phyloP scores from a whole-genome alignment of 768 basidiomycete species.

The Tylopilus subfusipes region DNA sequence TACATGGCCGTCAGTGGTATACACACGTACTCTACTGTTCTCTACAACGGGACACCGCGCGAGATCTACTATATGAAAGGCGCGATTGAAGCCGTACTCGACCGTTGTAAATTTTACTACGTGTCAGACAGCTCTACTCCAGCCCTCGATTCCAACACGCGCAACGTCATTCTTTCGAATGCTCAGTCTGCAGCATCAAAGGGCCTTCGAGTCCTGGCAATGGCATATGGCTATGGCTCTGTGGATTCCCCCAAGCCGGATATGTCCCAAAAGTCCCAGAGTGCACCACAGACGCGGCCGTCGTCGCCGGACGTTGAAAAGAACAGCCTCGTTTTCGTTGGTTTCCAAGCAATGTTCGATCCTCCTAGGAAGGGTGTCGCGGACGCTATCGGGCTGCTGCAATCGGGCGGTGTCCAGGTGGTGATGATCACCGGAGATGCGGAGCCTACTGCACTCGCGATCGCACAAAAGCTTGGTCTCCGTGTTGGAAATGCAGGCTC shows the following conservation, averaged over 20 bases:
- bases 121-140: constrained; percentile 89
- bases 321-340: constrained; percentile 76
- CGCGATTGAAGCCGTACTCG: constrained; percentile 82
- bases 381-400: constrained; percentile 77
- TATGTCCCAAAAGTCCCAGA: constrained; percentile 12
- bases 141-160: constrained; percentile 63
- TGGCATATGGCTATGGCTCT: constrained; percentile 82
- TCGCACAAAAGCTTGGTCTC: constrained; percentile 83
- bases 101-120: constrained; percentile 85
- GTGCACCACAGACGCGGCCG: constrained; percentile 18
- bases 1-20: constrained; percentile 88
- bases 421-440: constrained; percentile 99
- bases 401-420: constrained; percentile 87
- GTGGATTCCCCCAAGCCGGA: constrained; percentile 38
- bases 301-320: constrained; percentile 35
- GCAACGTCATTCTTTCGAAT: constrained; percentile 62
- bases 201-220: constrained; percentile 84
- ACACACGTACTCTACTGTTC: constrained; percentile 37
- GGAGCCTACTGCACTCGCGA: constrained; percentile 84
- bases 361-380: constrained; percentile 94
- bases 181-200: constrained; percentile 69
- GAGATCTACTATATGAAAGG: constrained; percentile 93
- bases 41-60: constrained; percentile 36
- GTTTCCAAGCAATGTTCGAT: constrained; percentile 94
- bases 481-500: constrained; percentile 48